Evolutionary conservation across 805 yeast species (phyloP), one percentile per base, ranked within the genome.

Genomic region (Kockiozyma suomiensis): DNA sequence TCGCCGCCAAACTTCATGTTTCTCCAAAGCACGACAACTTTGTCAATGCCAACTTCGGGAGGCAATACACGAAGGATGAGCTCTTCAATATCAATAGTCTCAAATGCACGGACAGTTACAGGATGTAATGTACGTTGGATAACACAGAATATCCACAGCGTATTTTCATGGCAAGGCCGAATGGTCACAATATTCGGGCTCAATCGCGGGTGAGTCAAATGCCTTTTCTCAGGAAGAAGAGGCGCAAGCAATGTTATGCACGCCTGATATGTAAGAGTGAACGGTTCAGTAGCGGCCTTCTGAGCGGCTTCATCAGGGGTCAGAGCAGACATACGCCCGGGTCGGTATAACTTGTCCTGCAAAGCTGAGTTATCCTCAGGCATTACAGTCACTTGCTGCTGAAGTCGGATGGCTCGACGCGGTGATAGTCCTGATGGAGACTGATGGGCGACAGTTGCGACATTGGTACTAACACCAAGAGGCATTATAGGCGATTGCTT

Each of bases 1-100:
- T 62, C 66, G 21, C 66, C 66, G 5, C 66, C 66, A 28, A 62
- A 62, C 56, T 62, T 62, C 66, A 62, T 62, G 42, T 62, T 62
- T 10, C 66, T 40, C 66, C 66, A 62, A n/a, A 62, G 54, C 5
- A 62, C 66, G 30, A 62, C 65, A 8, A 56, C 50, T 12, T 40
- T 38, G 38, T 55, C 59, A 28, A 56, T 62, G 6, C 65, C 65
- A 21, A 62, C 46, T 37, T 61, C 61, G 3, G 65, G 64, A 7
- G 66, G 66, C n/a, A 62, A 53, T 13, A 62, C 66, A 17, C 59
- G 60, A 30, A 52, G 17, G n/a, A 59, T 38, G 8, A 62, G 53
- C 28, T 62, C 66, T 40, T 62, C 66, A 23, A 62, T 60, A 32
- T 62, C 66, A 49, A 62, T 62, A 32, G 66, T 62, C 53, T 62